Evolutionary conservation across 116 monocot genomes (phyloP), one percentile per base, ranked within the genome.

Genomic region (Phalaenopsis hybrid): DNA sequence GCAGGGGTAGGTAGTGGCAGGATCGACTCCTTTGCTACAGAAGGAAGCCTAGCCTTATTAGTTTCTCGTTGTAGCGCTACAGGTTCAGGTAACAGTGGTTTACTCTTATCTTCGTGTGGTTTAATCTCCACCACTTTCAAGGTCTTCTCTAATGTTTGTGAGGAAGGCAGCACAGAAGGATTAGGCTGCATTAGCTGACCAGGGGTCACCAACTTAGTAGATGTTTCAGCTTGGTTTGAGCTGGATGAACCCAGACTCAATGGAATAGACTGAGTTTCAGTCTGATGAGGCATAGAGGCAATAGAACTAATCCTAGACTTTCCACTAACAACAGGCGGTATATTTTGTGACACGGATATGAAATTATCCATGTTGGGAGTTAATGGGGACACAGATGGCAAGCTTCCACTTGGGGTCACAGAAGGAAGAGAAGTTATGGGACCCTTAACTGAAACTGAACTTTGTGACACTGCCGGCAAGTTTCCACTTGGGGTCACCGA

Each of bases 151-250:
- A 82, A 48, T 74, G 84, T 59, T 72, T 86, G 88, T 63, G 93
- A 81, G 48, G 86, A 87, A 84, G 89, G 52, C 59, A 88, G 21
- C 16, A 58, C 63, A 10, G 91, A 86, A 49, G 82, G 44, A 2
- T 70, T 76, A 81, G 89, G 74, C 63, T 90, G 90, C 81, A 91
- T 44, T 41, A 93, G 80, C 68, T 91, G 88, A 82, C 85, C 91
- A 86, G 90, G 86, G 21, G 86, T 91, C 44, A 89, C 76, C 81
- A 96, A 81, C 25, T 86, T 80, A 34, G 79, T 34, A 21, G 90
- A 57, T 49, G 84, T 57, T 82, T 89, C 92, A 57, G 79, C 82
- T 78, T 77, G 86, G 79, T 68, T 86, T 85, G 88, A 86, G 74
- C 23, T 81, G 70, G 89, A 84, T 49, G 84, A 76, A 15, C 80